Percentiles rank a stretch among this genome's conserved stretches.
Conservation (phyloP, 177 flowering plant genomes). For the Vitis hybrid region DNA sequence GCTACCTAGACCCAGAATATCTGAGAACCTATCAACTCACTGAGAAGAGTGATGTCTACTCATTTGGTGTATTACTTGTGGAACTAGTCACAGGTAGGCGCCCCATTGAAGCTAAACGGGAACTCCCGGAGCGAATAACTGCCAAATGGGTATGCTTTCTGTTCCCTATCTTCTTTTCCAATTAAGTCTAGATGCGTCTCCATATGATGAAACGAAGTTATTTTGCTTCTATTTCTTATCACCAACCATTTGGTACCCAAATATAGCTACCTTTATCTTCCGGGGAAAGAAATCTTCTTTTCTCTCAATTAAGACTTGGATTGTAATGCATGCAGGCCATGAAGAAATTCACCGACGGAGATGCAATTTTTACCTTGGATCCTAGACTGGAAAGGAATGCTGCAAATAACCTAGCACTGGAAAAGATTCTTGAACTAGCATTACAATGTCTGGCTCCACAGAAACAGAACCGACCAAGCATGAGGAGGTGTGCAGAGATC, state of each 20-base stretch:
- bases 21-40: slow-evolving; percentile 85
- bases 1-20: slow-evolving; percentile 96
- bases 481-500: slow-evolving; percentile 85
- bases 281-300: background rate
- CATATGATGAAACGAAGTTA: too few species aligned
- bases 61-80: slow-evolving; percentile 87
- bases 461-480: slow-evolving; percentile 65
- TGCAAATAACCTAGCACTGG: slow-evolving; percentile 56
- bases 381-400: slow-evolving; percentile 50
- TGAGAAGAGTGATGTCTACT: slow-evolving; percentile 95
- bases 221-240: too few species aligned
- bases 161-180: background rate
- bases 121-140: slow-evolving; percentile 68
- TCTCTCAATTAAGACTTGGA: background rate
- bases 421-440: slow-evolving; percentile 77
- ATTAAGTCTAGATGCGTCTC: background rate
- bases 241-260: too few species aligned
- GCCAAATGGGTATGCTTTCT: slow-evolving; percentile 69
- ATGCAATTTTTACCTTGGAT: slow-evolving; percentile 60
- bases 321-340: slow-evolving; percentile 58
- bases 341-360: slow-evolving; percentile 70
- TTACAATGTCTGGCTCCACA: slow-evolving; percentile 76
- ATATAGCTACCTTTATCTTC: background rate
- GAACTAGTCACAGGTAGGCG: slow-evolving; percentile 86
- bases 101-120: slow-evolving; percentile 80